phyloP scores from a whole-genome alignment of 1,284 basidiomycete species.

The Leccinum discolor region DNA sequence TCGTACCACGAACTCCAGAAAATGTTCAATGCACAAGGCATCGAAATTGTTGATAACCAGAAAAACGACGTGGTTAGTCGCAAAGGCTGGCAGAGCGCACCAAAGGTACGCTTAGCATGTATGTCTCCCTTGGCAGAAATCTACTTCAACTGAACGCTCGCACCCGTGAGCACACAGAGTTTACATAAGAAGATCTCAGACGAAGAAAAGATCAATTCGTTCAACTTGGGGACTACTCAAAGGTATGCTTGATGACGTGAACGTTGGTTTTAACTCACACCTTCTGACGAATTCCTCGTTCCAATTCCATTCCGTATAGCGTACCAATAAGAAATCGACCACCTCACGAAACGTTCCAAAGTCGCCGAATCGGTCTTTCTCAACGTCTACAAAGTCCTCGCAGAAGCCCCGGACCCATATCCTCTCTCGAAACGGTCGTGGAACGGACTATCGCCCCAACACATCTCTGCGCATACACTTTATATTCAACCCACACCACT shows the following conservation, averaged over 20 bases:
- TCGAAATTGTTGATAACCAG: slow-evolving; percentile 97
- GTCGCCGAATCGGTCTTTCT: slow-evolving; percentile 94
- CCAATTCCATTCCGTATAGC: slow-evolving; percentile 44
- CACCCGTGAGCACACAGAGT: not conserved
- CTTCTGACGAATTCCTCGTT: not conserved
- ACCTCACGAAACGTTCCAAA: slow-evolving; percentile 90
- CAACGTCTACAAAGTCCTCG: slow-evolving; percentile 90
- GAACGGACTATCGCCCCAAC: slow-evolving; percentile 80
- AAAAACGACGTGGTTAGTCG: slow-evolving; percentile 94
- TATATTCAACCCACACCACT: not conserved
- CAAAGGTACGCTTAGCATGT: slow-evolving; percentile 59
- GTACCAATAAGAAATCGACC: slow-evolving; percentile 97
- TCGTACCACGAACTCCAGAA: slow-evolving; percentile 79
- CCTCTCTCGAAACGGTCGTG: slow-evolving; percentile 93
- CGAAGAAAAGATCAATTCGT: slow-evolving; percentile 50
- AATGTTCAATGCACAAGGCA: slow-evolving; percentile 85
- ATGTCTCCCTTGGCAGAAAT: not conserved
- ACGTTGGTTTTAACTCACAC: not conserved
- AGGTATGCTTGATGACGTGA: slow-evolving; percentile 40
- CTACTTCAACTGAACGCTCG: not conserved
- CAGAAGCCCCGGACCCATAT: slow-evolving; percentile 95
- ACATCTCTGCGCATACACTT: not conserved
- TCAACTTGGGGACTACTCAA: slow-evolving; percentile 83
- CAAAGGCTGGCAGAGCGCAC: slow-evolving; percentile 92
- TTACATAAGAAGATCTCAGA: too few relatives aligned